Evolutionary conservation across 1,284 basidiomycete genomes (phyloP), one percentile per base, ranked within the genome.

Genomic region (Cryptococcus sp.): DNA sequence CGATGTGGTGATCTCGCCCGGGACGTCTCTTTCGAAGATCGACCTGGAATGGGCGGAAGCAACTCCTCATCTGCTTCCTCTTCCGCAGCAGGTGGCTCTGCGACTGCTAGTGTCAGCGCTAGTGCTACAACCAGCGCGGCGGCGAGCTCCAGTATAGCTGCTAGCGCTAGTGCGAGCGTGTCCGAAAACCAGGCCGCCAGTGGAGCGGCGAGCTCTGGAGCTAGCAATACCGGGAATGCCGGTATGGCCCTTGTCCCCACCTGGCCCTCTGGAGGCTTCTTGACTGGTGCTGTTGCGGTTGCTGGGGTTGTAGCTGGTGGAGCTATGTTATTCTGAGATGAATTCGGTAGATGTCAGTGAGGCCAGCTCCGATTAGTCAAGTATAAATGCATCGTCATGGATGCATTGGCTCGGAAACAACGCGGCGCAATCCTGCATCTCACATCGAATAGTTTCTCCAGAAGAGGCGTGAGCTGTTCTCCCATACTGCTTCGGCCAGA

Each of bases 391-490:
- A n/a, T n/a, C n/a, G n/a, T n/a, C n/a, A n/a, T n/a, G n/a, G n/a
- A n/a, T n/a, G n/a, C n/a, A n/a, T n/a, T n/a, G n/a, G n/a, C n/a
- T n/a, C n/a, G n/a, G n/a, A n/a, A n/a, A n/a, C n/a, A n/a, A n/a
- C n/a, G n/a, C n/a, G n/a, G n/a, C n/a, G n/a, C n/a, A n/a, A n/a
- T 28, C 28, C 11, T 11, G 5, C 28, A 28, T 11, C 28, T 28
- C 28, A 28, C 4, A 11, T 28, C 5, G 28, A 28, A 28, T 4
- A 28, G 28, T 11, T 28, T 28, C 28, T 11, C 28, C 28, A 74
- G 48, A 90, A 90, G 49, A 89, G 56, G 32, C 78, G 73, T 13
- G 84, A 65, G 0, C 86, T 85, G 64, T 90, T 91, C 58, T 78
- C 76, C 80, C 83, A 88, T 5, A 79, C 82, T 18, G 76, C 78